These are phyloP conservation scores for Fusarium secorum DNA, from an alignment of 2,329 filamentous ascomycete species.

Conservation along the genomic window DNA sequence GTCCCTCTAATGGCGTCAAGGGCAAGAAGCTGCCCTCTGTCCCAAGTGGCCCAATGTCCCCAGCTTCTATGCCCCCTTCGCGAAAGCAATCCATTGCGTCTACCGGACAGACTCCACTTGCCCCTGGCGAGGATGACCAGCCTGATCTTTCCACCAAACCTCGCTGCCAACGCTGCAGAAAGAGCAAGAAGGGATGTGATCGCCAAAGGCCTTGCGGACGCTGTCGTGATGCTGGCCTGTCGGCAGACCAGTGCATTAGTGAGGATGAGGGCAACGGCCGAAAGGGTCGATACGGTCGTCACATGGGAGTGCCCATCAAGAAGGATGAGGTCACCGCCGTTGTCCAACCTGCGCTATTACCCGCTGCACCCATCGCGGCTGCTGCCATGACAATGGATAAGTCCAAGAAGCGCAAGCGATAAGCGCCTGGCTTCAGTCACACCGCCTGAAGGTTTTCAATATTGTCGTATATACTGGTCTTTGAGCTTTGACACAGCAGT, in stretches of 20 bases:
- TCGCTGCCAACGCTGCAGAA: slow-evolving; percentile 96
- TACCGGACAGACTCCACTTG: slow-evolving; percentile 54
- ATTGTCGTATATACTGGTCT: slow-evolving; percentile 21
- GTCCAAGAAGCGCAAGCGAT: slow-evolving; percentile 70
- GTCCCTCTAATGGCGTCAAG: slow-evolving; percentile 52
- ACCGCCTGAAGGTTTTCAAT: slow-evolving; percentile 1
- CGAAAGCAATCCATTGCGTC: slow-evolving; percentile 80
- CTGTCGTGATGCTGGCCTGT: slow-evolving; percentile 95
- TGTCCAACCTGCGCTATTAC: slow-evolving; percentile 51
- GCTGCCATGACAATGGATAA: slow-evolving; percentile 56
- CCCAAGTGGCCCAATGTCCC: slow-evolving; percentile 63
- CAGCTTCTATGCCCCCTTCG: slow-evolving; percentile 72
- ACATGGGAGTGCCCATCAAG: slow-evolving; percentile 73
- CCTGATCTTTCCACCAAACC: slow-evolving; percentile 95
- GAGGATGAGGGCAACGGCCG: slow-evolving; percentile 98
- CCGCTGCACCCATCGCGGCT: slow-evolving; percentile 55
- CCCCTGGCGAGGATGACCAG: slow-evolving; percentile 80
- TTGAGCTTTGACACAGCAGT: slow-evolving; percentile 10
- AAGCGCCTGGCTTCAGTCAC: slow-evolving; percentile 26
- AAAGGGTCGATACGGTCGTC: slow-evolving; percentile 86
- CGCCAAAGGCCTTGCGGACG: slow-evolving; percentile 93
- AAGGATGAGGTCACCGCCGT: slow-evolving; percentile 59
- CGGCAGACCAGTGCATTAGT: slow-evolving; percentile 91
- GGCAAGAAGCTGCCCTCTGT: slow-evolving; percentile 59
- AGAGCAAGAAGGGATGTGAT: slow-evolving; percentile 99